Base-by-base conservation (phyloP, 2,329 filamentous ascomycete genomes). In the Scedosporium dehoogii region DNA sequence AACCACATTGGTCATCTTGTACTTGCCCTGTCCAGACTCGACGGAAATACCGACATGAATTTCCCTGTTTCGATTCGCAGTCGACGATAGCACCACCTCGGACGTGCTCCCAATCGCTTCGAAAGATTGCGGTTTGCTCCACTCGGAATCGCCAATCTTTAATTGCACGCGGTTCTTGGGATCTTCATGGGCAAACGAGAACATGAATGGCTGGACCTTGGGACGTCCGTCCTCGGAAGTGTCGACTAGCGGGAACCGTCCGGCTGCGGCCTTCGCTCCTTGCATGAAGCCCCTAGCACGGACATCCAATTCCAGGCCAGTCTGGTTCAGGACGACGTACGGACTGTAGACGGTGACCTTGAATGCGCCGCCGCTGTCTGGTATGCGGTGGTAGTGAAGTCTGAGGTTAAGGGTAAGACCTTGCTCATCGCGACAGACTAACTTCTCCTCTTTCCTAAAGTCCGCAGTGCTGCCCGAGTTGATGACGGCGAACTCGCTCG, bases 51-150 rank as follows among this genome's bases (percentile, higher is more conserved):
- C 94, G 6, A 96, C 82, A 69, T 97, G 92, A 69, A 97, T 92
- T 73, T 99, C 94, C 2, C 87, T 87, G 63, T 81, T 82, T 53
- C 84, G 87, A 51, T 82, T 83, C 1, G 83, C 76, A 7, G 48
- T 42, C 0, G 92, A 91, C 59, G 89, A 88, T 41, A 99, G 80
- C 41, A 94, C 84, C 42, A 96, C 90, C 68, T 97, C 92, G 16
- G 91, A 88, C 0, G 89, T 92, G 69, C 93, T 97, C 38, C 94
- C 94, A 66, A 99, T 94, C 21, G 94, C 94, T 71, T 99, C 96
- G 69, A 99, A 96, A 81, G 91, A 97, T 72, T 97, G 93, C 0
- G 93, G 91, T 72, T 94, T 96, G 76, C 94, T 97, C 96, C 94
- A 99, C 64, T 87, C 85, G 0, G 94, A 97, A 62, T 96, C 89